These are phyloP conservation scores for Penicillium sp. DNA, from an alignment of 2,329 filamentous ascomycete genomes.

Conservation along the genomic window DNA sequence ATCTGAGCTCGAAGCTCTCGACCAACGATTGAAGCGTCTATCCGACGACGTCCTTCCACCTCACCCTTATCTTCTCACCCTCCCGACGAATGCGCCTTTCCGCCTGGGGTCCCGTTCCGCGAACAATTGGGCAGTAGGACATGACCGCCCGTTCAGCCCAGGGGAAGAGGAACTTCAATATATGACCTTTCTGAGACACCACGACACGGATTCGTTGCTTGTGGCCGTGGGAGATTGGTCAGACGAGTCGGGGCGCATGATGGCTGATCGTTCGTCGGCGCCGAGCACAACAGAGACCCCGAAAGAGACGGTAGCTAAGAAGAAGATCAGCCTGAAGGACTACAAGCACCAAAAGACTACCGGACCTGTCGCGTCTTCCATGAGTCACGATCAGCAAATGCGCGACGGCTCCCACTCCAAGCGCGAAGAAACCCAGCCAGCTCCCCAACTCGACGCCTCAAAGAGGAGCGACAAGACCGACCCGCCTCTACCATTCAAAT, in stretches of 20 bases:
- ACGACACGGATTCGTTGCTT: slow-evolving; percentile 51
- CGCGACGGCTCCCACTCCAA: slow-evolving; percentile 17
- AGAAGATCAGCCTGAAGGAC: slow-evolving; percentile 59
- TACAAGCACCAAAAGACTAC: slow-evolving; percentile 55
- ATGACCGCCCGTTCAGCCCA: slow-evolving; percentile 51
- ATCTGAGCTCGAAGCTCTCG: slow-evolving; percentile 29
- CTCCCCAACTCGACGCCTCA: slow-evolving; percentile 15
- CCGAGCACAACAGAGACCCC: slow-evolving; percentile 42
- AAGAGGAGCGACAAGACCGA: slow-evolving; percentile 17
- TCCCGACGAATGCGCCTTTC: slow-evolving; percentile 46
- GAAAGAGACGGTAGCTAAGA: slow-evolving; percentile 45
- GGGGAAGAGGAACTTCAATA: slow-evolving; percentile 59
- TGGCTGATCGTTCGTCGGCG: slow-evolving; percentile 39
- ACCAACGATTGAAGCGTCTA: slow-evolving; percentile 38
- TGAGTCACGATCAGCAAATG: slow-evolving; percentile 20
- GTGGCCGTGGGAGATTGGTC: slow-evolving; percentile 53
- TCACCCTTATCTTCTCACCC: slow-evolving; percentile 45
- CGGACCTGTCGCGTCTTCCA: slow-evolving; percentile 26
- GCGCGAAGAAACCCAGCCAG: slow-evolving; percentile 20
- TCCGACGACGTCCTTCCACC: slow-evolving; percentile 42
- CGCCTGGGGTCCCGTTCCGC: slow-evolving; percentile 40
- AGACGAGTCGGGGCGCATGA: slow-evolving; percentile 46
- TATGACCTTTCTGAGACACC: slow-evolving; percentile 57
- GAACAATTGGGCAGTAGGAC: slow-evolving; percentile 46
- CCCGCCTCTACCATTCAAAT: slow-evolving; percentile 11